Evolutionary conservation across 2,329 filamentous ascomycete species (phyloP), one percentile per base, ranked within the genome.

Genomic region (Lasiodiplodia theobromae): DNA sequence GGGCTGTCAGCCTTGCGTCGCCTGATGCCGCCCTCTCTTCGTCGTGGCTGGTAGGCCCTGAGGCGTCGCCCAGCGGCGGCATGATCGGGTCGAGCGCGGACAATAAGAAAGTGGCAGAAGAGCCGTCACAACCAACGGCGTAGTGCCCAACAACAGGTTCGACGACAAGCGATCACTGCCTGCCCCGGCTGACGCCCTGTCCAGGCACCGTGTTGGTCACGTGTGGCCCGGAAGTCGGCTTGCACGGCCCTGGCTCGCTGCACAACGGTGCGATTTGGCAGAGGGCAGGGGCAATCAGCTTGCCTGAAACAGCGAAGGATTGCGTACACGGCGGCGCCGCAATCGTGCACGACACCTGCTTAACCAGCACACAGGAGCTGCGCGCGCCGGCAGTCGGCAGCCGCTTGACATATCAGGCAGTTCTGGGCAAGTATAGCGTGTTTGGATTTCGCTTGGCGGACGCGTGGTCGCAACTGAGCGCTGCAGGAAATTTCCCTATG

Each of bases 221-320:
- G 60, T 64, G 60, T 38, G 21, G 44, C 14, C 47, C 58, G 47
- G 60, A 52, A 64, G 44, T 64, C 60, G 60, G 60, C 60, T 31
- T 49, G 40, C 18, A 47, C 44, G 44, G 58, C 25, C 37, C 58
- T 51, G 40, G 25, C 40, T 40, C 49, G 40, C 54, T 52, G 60
- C 44, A 38, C 18, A 52, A 52, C 60, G 60, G 47, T 28, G 60
- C 60, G 28, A n/a, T 16, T 64, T 23, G 60, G 60, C 60, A 47
- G 44, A 64, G 60, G 52, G 37, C 28, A 23, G 28, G 10, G 60
- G 60, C 60, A 64, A 64, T 64, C 60, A 64, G 60, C 60, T 64
- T 64, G 44, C 60, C 60, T 31, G 60, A 64, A 64, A 25, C 60
- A 51, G 60, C 60, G 44, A 64, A 52, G 60, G 60, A 52, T 64